Conservation (phyloP, 345 rosid genomes). For the rapeseed (Brassica napus) region DNA sequence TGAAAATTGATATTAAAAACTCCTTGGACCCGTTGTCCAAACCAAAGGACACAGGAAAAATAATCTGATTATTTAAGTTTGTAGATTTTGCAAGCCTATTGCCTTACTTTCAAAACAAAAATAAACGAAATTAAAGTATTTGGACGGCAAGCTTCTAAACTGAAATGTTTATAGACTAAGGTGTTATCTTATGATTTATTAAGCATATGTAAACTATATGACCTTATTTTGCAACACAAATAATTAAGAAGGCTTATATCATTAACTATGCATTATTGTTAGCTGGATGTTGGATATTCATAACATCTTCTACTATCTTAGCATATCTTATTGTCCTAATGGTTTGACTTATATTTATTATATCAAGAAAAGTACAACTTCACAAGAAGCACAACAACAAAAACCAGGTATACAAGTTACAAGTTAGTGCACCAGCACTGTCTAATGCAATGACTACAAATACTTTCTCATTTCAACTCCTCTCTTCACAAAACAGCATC, state of each 20-base stretch:
- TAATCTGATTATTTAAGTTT: background rate
- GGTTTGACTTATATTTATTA: conserved; percentile 25
- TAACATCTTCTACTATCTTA: background rate
- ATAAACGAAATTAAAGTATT: background rate
- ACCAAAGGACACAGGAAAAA: conserved; percentile 23
- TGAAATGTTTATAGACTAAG: background rate
- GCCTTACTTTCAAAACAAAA: background rate
- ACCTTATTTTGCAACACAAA: background rate
- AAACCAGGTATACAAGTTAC: conserved; percentile 25
- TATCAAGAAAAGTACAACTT: background rate
- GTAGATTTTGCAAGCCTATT: background rate
- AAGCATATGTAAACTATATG: background rate
- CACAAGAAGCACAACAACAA: background rate
- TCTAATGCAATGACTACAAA: conserved; percentile 45
- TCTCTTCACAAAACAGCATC: background rate
- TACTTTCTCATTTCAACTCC: conserved; percentile 26
- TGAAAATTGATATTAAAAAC: background rate
- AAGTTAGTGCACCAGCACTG: conserved; percentile 50
- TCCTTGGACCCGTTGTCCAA: conserved; percentile 13
- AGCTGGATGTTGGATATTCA: conserved; percentile 37
- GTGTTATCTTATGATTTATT: background rate
- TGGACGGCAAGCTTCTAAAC: conserved; percentile 13
- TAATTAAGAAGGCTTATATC: background rate
- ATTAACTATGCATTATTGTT: conserved; percentile 15
- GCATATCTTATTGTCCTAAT: conserved; percentile 1